Evolutionary conservation across 2,329 filamentous ascomycete genomes (phyloP), one percentile per base, ranked within the genome.

Genomic region (Sordariomycetes sp.): DNA sequence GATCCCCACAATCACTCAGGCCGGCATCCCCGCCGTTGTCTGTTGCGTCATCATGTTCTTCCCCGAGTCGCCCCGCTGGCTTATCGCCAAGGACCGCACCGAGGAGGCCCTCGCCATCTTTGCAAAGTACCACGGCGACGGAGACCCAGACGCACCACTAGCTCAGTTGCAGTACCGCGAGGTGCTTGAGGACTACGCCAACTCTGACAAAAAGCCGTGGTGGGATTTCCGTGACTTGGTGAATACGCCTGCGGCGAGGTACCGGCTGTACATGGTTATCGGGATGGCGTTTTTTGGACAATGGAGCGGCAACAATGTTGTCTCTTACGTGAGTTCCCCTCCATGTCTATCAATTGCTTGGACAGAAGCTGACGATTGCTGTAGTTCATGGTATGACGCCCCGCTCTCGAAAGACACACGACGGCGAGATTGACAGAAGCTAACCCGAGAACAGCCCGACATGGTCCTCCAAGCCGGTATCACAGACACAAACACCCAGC

Each of bases 81-180:
- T 87, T 13, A 74, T 86, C 62, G 74, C 77, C 64, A 83, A 84
- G 68, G 84, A 85, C 63, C 77, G 78, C 39, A 74, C 80, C 60
- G 79, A 83, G 15, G 77, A 86, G 63, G 85, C 84, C 4, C 73
- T 85, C 13, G 67, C 72, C 1, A 78, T 85, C 6, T 73, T 89
- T 4, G 75, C 78, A 56, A 79, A 82, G 63, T 81, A 84, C 63
- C 85, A 88, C 63, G 82, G 77, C 24, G 80, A 82, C 22, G 82
- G 82, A 42, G 74, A 84, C 63, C 67, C 64, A 57, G 72, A 78
- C 65, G 79, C 86, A 63, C 66, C 78, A 2, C 79, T 80, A 1
- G 85, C 87, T 7, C 79, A 84, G 63, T 83, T 83, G 65, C 81
- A 87, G 66, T 85, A 76, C 66, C 76, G 76, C 55, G 83, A 87